Base-by-base conservation (phyloP, 2,329 filamentous ascomycete species). In the Colletotrichum neosansevieriae region DNA sequence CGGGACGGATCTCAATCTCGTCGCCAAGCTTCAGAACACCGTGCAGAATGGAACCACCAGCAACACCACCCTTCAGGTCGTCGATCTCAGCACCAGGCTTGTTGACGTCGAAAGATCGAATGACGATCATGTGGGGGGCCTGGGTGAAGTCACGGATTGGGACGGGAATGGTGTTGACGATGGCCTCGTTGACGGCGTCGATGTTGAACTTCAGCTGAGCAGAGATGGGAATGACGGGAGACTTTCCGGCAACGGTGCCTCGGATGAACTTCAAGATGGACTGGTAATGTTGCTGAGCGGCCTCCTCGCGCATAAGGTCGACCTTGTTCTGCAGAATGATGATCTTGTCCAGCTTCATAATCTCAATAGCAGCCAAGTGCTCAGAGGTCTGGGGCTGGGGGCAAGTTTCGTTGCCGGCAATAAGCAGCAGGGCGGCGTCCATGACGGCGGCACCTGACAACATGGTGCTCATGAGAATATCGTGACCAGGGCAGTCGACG, bases 391-490 rank as follows among this genome's bases (percentile, higher is more conserved):
- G 96, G 58, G 96, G 96, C 82, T 99, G 96, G 38, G 96, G 96
- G 85, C 96, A 98, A 59, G 93, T 91, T 91, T 99, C 96, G 85
- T 99, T 99, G 80, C 96, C 96, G 71, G 96, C 96, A 79, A 99
- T 98, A 62, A 99, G 88, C 63, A 99, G 89, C 69, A 99, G 89
- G 17, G 96, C 96, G 72, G 96, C 96, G 83, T 99, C 96, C 96
- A 99, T 99, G 88, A 99, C 96, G 72, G 96, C 96, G 75, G 96
- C 96, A 78, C 96, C 96, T 78, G 96, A 99, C 87, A 99, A 91
- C 96, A 99, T 99, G 76, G 96, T 99, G 84, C 95, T 98, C 96
- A 99, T 99, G 81, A 99, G 94, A 94, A 99, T 99, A 84, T 99
- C 96, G 93, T 99, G 96, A 82, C 96, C 96, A 65, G 96, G 96